Base-by-base conservation (phyloP, 2,329 filamentous ascomycete genomes). In the Pezicula neosporulosa region DNA sequence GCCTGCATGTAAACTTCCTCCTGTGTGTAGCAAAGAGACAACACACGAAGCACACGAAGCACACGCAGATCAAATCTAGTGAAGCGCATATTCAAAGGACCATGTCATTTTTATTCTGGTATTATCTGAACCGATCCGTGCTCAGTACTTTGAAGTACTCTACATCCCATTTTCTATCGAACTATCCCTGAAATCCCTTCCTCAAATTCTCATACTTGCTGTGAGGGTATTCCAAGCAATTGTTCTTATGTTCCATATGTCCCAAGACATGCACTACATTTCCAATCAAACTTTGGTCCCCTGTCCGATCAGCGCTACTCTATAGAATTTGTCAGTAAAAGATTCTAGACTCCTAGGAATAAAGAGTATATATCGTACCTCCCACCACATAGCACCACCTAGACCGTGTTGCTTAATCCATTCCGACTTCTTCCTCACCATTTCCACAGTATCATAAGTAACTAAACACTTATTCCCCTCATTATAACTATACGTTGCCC, bases 301-400 rank as follows among this genome's bases (percentile, higher is more conserved):
- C 84, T 3, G 70, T 65, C 64, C 84, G 85, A 67, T 97, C 93
- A 1, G 82, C 85, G 63, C 87, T 93, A 61, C 83, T 89, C 72
- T 97, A 10, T 44, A n/a, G 8, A 9, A 4, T 21, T 16, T 21
- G 18, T 21, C 7, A 21, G 42, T 21, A 21, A 44, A 21, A 3
- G 9, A 7, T 24, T 21, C 10, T 9, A 21, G n/a, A 21, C 24
- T 4, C 42, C 12, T 15, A 18, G n/a, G 39, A 43, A 16, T 43
- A 8, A 44, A 8, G 18, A 8, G n/a, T 21, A n/a, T 21, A n/a
- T 10, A 7, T 8, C 6, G 27, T 81, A 4, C 79, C 72, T 60
- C 76, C 91, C 91, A 96, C 90, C 90, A 97, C 92, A 97, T 97
- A n/a, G 81, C 90, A 16, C 93, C 93, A 2, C 91, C 92, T 0